Conservation (phyloP, 1,139 yeast genomes). For the Yamadazyma conglobata region DNA sequence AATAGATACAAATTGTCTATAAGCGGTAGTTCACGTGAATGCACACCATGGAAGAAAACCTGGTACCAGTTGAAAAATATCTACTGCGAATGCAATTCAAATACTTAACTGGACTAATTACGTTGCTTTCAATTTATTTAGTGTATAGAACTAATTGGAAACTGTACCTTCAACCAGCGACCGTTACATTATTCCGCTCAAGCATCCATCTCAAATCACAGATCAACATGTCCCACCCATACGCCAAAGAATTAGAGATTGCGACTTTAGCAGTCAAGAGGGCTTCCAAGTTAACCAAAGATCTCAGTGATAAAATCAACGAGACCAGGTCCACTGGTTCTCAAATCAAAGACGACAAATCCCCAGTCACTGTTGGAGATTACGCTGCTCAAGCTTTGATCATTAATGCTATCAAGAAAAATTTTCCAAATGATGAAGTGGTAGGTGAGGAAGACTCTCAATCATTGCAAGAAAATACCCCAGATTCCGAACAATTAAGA, state of each 20-base stretch:
- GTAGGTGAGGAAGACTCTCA: conserved; percentile 94
- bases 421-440: conserved; percentile 79
- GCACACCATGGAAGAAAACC: no score
- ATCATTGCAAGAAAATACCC: conserved; percentile 49
- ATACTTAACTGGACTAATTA: conserved; percentile 1
- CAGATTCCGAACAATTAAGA: conserved; percentile 28
- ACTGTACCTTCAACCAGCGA: no score
- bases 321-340: conserved; percentile 55
- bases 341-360: conserved; percentile 79
- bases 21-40: no score
- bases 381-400: conserved; percentile 94
- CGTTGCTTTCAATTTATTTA: conserved; percentile 3
- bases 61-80: no score
- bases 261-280: conserved; percentile 90
- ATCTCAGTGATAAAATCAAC: conserved; percentile 66
- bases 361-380: conserved; percentile 97
- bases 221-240: conserved; percentile 12
- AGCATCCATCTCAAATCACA: no score
- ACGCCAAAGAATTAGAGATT: conserved; percentile 58
- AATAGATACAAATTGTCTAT: no score
- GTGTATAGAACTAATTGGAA: background rate
- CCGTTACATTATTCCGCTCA: no score
- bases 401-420: conserved; percentile 72
- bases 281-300: conserved; percentile 75
- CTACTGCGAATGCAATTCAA: conserved; percentile 2